These are phyloP conservation scores for Fomitopsis palustris DNA, from an alignment of 1,284 basidiomycete species.

Conservation along the genomic window DNA sequence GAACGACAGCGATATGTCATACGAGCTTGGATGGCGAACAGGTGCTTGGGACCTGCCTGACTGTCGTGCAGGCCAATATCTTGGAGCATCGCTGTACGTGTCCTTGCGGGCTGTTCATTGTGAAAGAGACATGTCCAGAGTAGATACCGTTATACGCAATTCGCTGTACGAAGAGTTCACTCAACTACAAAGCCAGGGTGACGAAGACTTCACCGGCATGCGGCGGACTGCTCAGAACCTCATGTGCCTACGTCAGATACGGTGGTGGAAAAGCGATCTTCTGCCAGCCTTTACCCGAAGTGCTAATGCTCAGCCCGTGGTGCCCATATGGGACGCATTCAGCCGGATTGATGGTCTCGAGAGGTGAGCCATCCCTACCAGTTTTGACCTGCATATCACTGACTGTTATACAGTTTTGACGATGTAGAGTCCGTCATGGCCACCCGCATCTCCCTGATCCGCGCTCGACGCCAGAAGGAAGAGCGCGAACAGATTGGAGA, in stretches of 20 bases:
- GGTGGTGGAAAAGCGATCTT: slow-evolving; percentile 45
- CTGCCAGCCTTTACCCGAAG: slow-evolving; percentile 33
- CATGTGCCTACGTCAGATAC: slow-evolving; percentile 76
- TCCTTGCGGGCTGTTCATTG: slow-evolving; percentile 78
- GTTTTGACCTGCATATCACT: slow-evolving; percentile 7
- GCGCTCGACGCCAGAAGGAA: slow-evolving; percentile 61
- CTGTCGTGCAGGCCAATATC: slow-evolving; percentile 35
- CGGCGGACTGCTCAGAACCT: slow-evolving; percentile 63
- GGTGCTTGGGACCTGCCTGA: slow-evolving; percentile 91
- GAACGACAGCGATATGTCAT: slow-evolving; percentile 53
- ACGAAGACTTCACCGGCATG: slow-evolving; percentile 77
- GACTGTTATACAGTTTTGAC: slow-evolving; percentile 52
- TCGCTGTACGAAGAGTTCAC: slow-evolving; percentile 60
- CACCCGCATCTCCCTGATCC: slow-evolving; percentile 81
- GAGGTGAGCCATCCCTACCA: slow-evolving; percentile 47
- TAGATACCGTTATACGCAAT: slow-evolving; percentile 46
- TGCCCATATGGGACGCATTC: slow-evolving; percentile 40
- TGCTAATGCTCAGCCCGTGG: slow-evolving; percentile 26
- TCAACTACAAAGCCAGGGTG: slow-evolving; percentile 61
- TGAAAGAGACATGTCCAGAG: slow-evolving; percentile 52
- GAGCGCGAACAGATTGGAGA: slow-evolving; percentile 72
- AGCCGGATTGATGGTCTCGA: slow-evolving; percentile 50
- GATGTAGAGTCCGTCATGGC: slow-evolving; percentile 79
- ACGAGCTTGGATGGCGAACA: slow-evolving; percentile 86
- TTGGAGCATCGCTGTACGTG: slow-evolving; percentile 69